Evolutionary conservation across 257 asterid genomes (phyloP), one percentile per base, ranked within the genome.

Genomic region (Solanum chilense): DNA sequence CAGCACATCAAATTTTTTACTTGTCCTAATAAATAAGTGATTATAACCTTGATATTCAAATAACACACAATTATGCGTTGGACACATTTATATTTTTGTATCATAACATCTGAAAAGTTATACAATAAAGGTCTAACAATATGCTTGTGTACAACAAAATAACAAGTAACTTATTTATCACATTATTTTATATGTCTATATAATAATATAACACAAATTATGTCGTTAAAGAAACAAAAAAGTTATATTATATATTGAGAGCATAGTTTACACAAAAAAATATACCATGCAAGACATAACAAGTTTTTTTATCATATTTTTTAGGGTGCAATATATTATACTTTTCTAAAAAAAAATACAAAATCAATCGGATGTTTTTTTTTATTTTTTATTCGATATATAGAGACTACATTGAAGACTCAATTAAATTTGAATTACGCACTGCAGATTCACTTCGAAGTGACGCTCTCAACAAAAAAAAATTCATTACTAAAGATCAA

Each of bases 401-500:
- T 6, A 37, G 7, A 37, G 7, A 37, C 1, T 7, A 35, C 7
- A 5, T 35, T 35, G 7, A 35, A 35, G 0, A 35, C 0, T 1
- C 0, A 6, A 35, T 1, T 35, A 35, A 35, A 35, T 35, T 35
- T 0, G 39, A 1, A 35, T 37, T 37, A 2, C 0, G 1, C 39
- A 6, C 7, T 5, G 39, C 39, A 37, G 6, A 0, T 1, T 37
- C 39, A 5, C 0, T 37, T 37, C 1, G 1, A 37, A 37, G 1
- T 37, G 7, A 37, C 0, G 39, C 39, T 5, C 39, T 1, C 7
- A 35, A 35, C 1, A 35, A 35, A 37, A 37, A 37, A 37, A 0
- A 0, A 1, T 5, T 6, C 0, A 37, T 37, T 5, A 5, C 39
- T 6, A 37, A 5, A 37, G 0, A 37, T 37, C 7, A 37, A 35